These are phyloP conservation scores for Curvularia verruculosa DNA, from an alignment of 2,329 filamentous ascomycete genomes.

Conservation along the genomic window DNA sequence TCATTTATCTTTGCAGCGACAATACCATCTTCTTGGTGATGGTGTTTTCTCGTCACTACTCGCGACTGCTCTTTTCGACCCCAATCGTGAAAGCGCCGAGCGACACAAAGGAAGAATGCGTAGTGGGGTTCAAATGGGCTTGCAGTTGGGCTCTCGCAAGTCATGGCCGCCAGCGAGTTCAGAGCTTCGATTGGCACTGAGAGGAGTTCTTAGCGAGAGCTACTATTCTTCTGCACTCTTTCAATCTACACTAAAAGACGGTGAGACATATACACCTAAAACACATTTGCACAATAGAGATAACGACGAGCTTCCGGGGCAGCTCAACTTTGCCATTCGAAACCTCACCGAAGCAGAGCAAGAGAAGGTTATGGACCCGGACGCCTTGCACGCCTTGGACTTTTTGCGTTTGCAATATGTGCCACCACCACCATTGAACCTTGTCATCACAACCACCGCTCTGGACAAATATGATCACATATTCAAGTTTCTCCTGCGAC, in stretches of 20 bases:
- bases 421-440: conserved; percentile 71
- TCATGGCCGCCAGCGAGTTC: conserved; percentile 95
- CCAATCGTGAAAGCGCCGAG: conserved; percentile 80
- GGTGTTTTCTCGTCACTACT: conserved; percentile 82
- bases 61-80: conserved; percentile 82
- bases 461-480: conserved; percentile 83
- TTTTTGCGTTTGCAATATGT: conserved; percentile 89
- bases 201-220: conserved; percentile 81
- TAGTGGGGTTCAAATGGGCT: conserved; percentile 71
- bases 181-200: conserved; percentile 85
- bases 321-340: conserved; percentile 75
- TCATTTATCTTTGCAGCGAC: conserved; percentile 76
- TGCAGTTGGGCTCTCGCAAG: conserved; percentile 79
- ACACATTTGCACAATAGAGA: conserved; percentile 26
- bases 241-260: conserved; percentile 23
- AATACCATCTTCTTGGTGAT: conserved; percentile 84
- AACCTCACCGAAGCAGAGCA: conserved; percentile 75
- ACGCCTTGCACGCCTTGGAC: conserved; percentile 86
- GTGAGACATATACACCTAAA: conserved; percentile 1
- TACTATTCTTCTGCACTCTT: conserved; percentile 57
- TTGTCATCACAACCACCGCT: conserved; percentile 72
- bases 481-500: conserved; percentile 78
- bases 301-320: conserved; percentile 51
- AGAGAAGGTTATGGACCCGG: conserved; percentile 79
- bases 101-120: conserved; percentile 71